Percentiles rank a stretch among this genome's conserved stretches.
phyloP scores from a whole-genome alignment of 495 filamentous ascomycete genomes.

The Aspergillus ostianus region DNA sequence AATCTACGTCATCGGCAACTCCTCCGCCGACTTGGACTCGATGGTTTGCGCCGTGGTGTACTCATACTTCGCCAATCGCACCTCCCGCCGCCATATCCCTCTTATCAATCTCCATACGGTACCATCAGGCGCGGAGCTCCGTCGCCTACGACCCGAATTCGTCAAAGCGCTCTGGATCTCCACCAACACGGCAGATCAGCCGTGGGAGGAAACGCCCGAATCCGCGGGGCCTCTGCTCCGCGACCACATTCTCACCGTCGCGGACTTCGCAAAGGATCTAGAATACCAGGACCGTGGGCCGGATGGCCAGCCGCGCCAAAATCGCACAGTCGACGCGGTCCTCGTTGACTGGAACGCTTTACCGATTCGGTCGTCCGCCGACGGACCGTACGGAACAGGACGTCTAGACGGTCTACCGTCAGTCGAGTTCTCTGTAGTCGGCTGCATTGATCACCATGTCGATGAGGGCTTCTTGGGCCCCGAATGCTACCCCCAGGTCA shows the following conservation, averaged over 20 bases:
- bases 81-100: slow-evolving; percentile 67
- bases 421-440: slow-evolving; percentile 54
- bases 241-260: slow-evolving; percentile 41
- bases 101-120: slow-evolving; percentile 71
- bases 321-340: slow-evolving; percentile 38
- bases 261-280: slow-evolving; percentile 34
- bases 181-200: slow-evolving; percentile 27
- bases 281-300: slow-evolving; percentile 8
- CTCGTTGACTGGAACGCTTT: slow-evolving; percentile 91
- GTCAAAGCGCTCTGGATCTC: slow-evolving; percentile 41
- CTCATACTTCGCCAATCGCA: slow-evolving; percentile 68
- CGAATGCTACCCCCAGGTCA: slow-evolving; percentile 51
- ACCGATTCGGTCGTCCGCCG: slow-evolving; percentile 48
- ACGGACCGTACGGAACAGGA: slow-evolving; percentile 24
- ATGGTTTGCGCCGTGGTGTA: slow-evolving; percentile 81
- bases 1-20: slow-evolving; percentile 48
- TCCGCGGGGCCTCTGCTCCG: slow-evolving; percentile 36
- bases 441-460: slow-evolving; percentile 90
- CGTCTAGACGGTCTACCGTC: slow-evolving; percentile 29
- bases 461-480: slow-evolving; percentile 67
- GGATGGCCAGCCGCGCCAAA: slow-evolving; percentile 6
- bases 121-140: slow-evolving; percentile 54
- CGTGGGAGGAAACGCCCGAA: slow-evolving; percentile 30
- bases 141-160: slow-evolving; percentile 75
- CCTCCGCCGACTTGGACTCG: slow-evolving; percentile 80